phyloP scores from a whole-genome alignment of 768 basidiomycete genomes.

The Serpula lacrymans region DNA sequence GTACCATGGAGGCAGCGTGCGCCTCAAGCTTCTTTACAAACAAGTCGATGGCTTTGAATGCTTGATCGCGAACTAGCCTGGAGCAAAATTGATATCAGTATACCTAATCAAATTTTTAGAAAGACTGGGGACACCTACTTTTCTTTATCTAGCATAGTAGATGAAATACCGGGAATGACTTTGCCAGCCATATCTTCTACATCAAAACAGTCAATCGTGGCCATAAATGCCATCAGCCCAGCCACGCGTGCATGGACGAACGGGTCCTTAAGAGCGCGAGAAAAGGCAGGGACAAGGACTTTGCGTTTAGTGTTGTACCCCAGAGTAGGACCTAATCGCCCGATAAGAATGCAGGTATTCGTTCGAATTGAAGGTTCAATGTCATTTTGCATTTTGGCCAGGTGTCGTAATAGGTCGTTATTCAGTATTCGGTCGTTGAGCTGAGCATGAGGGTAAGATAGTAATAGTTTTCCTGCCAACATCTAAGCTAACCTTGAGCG shows the following conservation, averaged over 20 bases:
- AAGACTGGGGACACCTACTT: slow-evolving; percentile 56
- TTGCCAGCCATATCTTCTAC: slow-evolving; percentile 84
- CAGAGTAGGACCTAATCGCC: slow-evolving; percentile 80
- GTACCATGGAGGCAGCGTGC: slow-evolving; percentile 81
- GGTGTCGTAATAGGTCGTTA: slow-evolving; percentile 89
- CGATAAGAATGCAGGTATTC: slow-evolving; percentile 95
- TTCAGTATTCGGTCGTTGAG: slow-evolving; percentile 90
- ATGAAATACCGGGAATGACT: slow-evolving; percentile 83
- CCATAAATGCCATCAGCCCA: slow-evolving; percentile 94
- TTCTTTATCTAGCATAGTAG: slow-evolving; percentile 84
- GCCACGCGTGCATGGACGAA: slow-evolving; percentile 95
- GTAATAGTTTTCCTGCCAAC: slow-evolving; percentile 1
- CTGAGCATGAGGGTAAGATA: slow-evolving; percentile 38
- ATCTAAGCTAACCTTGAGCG: slow-evolving; percentile 63
- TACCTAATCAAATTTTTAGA: neutral
- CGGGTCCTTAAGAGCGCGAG: slow-evolving; percentile 81
- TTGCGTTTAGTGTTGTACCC: slow-evolving; percentile 90
- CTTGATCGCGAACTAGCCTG: slow-evolving; percentile 93
- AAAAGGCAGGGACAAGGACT: slow-evolving; percentile 95
- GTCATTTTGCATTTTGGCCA: slow-evolving; percentile 92
- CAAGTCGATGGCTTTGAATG: slow-evolving; percentile 88
- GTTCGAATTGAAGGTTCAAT: slow-evolving; percentile 94
- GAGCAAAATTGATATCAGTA: neutral
- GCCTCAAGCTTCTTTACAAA: slow-evolving; percentile 82
- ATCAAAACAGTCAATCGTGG: slow-evolving; percentile 87